Percentiles rank a stretch among this genome's conserved stretches.
Conservation (phyloP, 352 stramenopile genomes). For the Ophiocytium majus region DNA sequence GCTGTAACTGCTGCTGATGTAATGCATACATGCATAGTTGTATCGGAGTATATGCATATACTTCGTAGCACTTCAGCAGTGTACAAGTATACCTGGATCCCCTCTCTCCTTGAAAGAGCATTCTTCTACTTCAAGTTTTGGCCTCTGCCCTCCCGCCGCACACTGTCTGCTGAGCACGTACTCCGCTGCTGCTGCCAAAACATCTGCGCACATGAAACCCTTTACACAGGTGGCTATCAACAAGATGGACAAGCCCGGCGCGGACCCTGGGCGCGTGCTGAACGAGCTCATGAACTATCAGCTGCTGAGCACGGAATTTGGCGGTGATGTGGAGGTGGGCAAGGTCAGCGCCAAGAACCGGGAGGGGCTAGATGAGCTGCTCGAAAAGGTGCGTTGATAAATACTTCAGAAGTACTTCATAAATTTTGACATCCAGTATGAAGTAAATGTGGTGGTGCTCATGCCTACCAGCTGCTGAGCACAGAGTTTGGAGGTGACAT, state of each 20-base stretch:
- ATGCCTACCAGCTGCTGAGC: constrained; percentile 84
- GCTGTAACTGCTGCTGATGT: too few relatives aligned
- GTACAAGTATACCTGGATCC: too few relatives aligned
- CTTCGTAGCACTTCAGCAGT: too few relatives aligned
- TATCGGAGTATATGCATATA: constrained; percentile 2
- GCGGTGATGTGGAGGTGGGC: constrained; percentile 74
- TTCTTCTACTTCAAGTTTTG: constrained; percentile 11
- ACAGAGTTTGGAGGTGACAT: constrained; percentile 87
- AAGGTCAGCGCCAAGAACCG: constrained; percentile 92
- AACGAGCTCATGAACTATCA: constrained; percentile 86
- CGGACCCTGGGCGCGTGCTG: constrained; percentile 63
- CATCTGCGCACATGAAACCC: too few relatives aligned
- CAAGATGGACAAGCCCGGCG: constrained; percentile 59
- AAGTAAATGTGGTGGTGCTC: too few relatives aligned
- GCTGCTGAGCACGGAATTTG: constrained; percentile 87
- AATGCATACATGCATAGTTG: constrained; percentile 24
- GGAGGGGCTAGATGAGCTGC: constrained; percentile 87
- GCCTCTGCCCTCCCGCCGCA: not conserved
- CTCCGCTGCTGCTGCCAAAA: not conserved
- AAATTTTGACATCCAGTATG: constrained; percentile 88
- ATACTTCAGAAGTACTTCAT: too few relatives aligned
- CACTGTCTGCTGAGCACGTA: not conserved
- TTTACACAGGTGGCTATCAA: constrained; percentile 25
- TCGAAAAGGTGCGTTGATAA: constrained; percentile 93
- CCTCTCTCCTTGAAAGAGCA: not conserved